A percentile compares a stretch with the other conserved stretches of the same genome.
phyloP scores from a whole-genome alignment of 176 grass and related monocot genomes.

The Otatea glauca region DNA sequence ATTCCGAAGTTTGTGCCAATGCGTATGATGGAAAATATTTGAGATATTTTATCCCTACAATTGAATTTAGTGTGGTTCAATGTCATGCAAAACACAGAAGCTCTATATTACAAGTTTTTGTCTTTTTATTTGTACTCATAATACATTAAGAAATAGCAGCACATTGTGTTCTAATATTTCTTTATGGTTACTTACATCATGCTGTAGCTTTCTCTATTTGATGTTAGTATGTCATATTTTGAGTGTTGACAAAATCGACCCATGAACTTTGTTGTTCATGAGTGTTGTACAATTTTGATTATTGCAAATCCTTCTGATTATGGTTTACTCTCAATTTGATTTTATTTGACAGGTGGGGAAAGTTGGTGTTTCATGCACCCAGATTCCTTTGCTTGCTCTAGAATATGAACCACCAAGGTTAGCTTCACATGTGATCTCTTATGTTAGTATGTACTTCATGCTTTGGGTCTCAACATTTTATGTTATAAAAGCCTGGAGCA shows the following conservation, averaged over 20 bases:
- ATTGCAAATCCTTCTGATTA: slow-evolving; percentile 1
- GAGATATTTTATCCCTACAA: background rate
- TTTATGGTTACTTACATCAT: background rate
- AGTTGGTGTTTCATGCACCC: slow-evolving; percentile 71
- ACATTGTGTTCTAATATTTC: background rate
- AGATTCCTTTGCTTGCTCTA: slow-evolving; percentile 92
- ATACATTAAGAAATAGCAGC: slow-evolving; percentile 15
- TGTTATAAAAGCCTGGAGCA: slow-evolving; percentile 26
- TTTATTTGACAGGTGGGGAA: slow-evolving; percentile 77
- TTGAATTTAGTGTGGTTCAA: background rate
- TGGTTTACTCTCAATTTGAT: background rate
- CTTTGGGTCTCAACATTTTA: slow-evolving; percentile 11
- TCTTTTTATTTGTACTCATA: background rate
- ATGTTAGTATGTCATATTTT: slow-evolving; percentile 8
- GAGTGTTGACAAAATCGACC: slow-evolving; percentile 1
- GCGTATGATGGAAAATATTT: slow-evolving; percentile 29
- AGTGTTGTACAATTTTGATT: background rate
- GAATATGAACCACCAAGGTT: slow-evolving; percentile 97
- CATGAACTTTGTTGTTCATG: slow-evolving; percentile 18
- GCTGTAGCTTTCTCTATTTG: background rate
- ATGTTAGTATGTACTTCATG: slow-evolving; percentile 35
- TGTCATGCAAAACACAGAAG: background rate
- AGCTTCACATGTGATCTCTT: slow-evolving; percentile 27
- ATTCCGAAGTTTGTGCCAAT: slow-evolving; percentile 9
- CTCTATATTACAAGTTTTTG: background rate